Base-by-base conservation (phyloP, 2,329 filamentous ascomycete species). In the Exserohilum rostratum region DNA sequence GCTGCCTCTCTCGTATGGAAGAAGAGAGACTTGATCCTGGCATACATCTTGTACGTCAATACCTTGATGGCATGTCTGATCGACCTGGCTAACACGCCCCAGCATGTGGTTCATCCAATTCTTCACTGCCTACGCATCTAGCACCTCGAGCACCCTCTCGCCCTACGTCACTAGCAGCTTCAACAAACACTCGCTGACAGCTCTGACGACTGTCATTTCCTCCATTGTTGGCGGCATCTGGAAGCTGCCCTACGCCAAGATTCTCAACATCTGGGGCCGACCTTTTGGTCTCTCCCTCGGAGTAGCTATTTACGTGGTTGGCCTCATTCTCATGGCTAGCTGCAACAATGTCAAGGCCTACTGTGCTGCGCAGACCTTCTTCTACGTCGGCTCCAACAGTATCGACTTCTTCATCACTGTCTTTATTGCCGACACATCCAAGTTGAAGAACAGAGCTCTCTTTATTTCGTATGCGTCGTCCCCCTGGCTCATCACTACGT, bases 371-470 rank as follows among this genome's bases (percentile, higher is more conserved):
- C 80, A 86, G 58, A 86, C 89, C 1, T 88, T 91, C 67, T 90
- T 87, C 68, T 82, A 82, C 47, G 82, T 89, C 33, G 88, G 88
- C 10, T 73, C 66, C 55, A 82, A 83, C 25, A 85, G 85, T 6
- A 76, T 90, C 38, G 81, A 80, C 54, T 89, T 88, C 65, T 82
- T 82, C 37, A 77, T 90, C 25, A 83, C 82, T 50, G 83, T 90
- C 29, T 86, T 90, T 62, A 84, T 89, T 46, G 86, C 87, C 25
- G 88, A 90, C 64, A 88, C 86, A 1, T 87, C 87, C 1, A 81
- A 82, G 42, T 77, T 90, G 30, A 80, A 82, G 55, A 88, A 90
- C 66, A 61, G 72, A 80, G 85, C 82, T 1, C 78, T 90, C 40
- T 82, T 87, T 68, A 83, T 86, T 38, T 85, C 85, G 2, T 82